Evolutionary conservation across 495 filamentous ascomycete genomes (phyloP).

Genomic region (Penicillium canariense): DNA sequence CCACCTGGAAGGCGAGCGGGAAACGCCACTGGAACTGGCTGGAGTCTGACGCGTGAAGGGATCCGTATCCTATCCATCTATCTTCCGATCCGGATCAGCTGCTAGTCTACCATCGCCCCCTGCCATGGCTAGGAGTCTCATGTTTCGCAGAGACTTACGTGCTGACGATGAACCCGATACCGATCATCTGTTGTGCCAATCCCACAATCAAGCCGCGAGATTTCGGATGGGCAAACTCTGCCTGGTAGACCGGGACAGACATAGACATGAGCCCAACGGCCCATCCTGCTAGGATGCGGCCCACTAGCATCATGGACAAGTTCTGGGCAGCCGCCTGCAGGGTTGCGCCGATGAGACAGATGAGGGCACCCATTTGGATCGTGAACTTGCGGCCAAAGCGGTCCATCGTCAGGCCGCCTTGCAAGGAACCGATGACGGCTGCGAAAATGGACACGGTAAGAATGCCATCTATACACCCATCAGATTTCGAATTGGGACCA

Average conservation of each 20-base stretch:
- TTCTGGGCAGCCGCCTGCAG: slow-evolving; percentile 53
- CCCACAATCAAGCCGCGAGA: slow-evolving; percentile 57
- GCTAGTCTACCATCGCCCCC: not conserved
- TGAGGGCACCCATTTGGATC: slow-evolving; percentile 54
- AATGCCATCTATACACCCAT: not conserved
- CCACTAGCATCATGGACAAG: slow-evolving; percentile 58
- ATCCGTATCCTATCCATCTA: slow-evolving; percentile 58
- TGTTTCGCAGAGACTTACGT: slow-evolving; percentile 23
- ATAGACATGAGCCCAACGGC: slow-evolving; percentile 59
- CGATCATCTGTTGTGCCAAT: slow-evolving; percentile 60
- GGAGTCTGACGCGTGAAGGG: slow-evolving; percentile 38
- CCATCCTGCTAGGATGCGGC: slow-evolving; percentile 60
- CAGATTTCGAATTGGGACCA: not conserved
- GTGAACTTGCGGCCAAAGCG: slow-evolving; percentile 52
- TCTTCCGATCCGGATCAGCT: not conserved
- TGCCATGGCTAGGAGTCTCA: not conserved
- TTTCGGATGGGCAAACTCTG: slow-evolving; percentile 51
- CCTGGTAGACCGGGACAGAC: slow-evolving; percentile 58
- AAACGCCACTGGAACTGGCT: slow-evolving; percentile 55
- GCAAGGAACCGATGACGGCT: slow-evolving; percentile 37
- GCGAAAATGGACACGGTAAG: not conserved
- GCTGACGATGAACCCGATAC: slow-evolving; percentile 53
- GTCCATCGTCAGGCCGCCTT: slow-evolving; percentile 40
- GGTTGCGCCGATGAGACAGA: slow-evolving; percentile 54
- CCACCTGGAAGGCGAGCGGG: slow-evolving; percentile 52